Evolutionary conservation across 2,329 filamentous ascomycete species (phyloP).

Genomic region (Xylaria sp.): DNA sequence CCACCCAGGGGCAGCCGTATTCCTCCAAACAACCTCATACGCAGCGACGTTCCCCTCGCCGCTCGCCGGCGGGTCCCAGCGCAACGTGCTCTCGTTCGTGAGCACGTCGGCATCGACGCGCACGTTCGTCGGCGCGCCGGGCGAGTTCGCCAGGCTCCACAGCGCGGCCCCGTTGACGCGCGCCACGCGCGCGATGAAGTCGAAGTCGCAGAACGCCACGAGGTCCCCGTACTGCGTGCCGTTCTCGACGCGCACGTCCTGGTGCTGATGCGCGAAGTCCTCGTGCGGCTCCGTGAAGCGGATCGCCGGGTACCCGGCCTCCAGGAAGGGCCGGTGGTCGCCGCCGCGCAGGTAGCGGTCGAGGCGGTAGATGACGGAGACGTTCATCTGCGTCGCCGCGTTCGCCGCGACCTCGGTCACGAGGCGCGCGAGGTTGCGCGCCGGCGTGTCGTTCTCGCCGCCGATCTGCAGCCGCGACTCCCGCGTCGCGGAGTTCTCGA

Average conservation of each 20-base stretch:
- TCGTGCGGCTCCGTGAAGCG: slow-evolving; percentile 69
- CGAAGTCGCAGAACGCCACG: slow-evolving; percentile 66
- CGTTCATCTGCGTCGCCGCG: slow-evolving; percentile 62
- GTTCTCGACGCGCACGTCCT: slow-evolving; percentile 59
- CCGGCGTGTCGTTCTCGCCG: slow-evolving; percentile 66
- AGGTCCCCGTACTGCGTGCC: slow-evolving; percentile 66
- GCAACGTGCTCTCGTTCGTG: slow-evolving; percentile 62
- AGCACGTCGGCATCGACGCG: slow-evolving; percentile 58
- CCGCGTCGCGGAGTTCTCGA: slow-evolving; percentile 54
- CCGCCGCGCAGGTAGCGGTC: slow-evolving; percentile 68
- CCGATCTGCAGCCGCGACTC: slow-evolving; percentile 57
- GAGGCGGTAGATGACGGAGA: slow-evolving; percentile 65
- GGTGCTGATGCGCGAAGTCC: slow-evolving; percentile 68
- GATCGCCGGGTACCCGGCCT: slow-evolving; percentile 64
- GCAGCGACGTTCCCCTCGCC: slow-evolving; percentile 52
- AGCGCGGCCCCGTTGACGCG: slow-evolving; percentile 65
- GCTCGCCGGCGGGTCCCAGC: slow-evolving; percentile 57
- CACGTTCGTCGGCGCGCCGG: slow-evolving; percentile 62
- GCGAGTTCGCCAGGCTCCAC: slow-evolving; percentile 64
- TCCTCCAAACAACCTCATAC: slow-evolving; percentile 68
- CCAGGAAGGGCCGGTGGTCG: slow-evolving; percentile 66
- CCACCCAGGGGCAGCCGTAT: slow-evolving; percentile 62
- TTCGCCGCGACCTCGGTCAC: slow-evolving; percentile 66
- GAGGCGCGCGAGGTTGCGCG: slow-evolving; percentile 65
- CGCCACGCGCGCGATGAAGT: slow-evolving; percentile 63